These are phyloP conservation scores for Amanita molliuscula DNA, from an alignment of 768 basidiomycete species.

Conservation along the genomic window DNA sequence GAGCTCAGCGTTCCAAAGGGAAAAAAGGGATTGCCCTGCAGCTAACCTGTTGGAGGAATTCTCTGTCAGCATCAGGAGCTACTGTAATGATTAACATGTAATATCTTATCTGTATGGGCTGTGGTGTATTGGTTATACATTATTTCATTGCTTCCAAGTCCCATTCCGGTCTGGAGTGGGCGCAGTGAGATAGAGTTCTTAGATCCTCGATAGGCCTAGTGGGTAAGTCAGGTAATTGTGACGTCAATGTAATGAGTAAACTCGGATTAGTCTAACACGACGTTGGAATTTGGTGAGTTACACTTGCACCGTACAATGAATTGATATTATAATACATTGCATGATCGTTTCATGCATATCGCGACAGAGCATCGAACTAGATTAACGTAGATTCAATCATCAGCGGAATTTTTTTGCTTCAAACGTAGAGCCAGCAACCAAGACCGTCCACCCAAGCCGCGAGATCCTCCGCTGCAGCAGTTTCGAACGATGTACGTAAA, in stretches of 20 bases:
- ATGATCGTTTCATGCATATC: neutral
- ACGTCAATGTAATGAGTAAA: conserved; percentile 2
- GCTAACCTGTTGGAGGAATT: neutral
- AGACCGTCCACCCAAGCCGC: conserved; percentile 41
- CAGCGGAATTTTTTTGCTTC: conserved; percentile 8
- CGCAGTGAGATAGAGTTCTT: conserved; percentile 1
- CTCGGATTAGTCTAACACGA: neutral
- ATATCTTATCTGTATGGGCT: conserved; percentile 1
- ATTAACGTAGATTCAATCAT: conserved; percentile 5
- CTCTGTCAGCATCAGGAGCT: neutral
- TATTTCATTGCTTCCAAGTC: neutral
- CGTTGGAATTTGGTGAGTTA: neutral
- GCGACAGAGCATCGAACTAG: neutral
- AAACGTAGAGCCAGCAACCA: conserved; percentile 57
- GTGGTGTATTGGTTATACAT: neutral
- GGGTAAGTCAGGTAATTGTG: neutral
- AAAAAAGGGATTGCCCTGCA: neutral
- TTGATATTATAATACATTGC: neutral
- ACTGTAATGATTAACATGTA: neutral
- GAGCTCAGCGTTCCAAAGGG: neutral
- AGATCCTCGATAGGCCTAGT: conserved; percentile 4
- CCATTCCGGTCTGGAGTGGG: neutral
- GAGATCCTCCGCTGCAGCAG: conserved; percentile 28
- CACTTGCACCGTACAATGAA: neutral
- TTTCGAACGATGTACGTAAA: conserved; percentile 35